phyloP scores from a whole-genome alignment of 768 basidiomycete species.

The Podaxis sp. region DNA sequence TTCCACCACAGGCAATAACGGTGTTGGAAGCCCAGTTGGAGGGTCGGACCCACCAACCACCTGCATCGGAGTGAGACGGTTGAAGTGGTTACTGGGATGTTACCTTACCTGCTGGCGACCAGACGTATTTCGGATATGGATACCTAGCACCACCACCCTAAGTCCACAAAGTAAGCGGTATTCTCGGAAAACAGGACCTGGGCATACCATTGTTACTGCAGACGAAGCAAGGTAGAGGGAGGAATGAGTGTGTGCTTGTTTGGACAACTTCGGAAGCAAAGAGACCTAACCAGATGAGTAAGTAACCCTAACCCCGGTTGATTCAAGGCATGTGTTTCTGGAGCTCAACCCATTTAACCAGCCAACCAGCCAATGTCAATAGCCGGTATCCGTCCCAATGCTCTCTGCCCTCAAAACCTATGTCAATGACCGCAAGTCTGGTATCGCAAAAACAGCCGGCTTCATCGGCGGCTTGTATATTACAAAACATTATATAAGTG shows the following conservation, averaged over 20 bases:
- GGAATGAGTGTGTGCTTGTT: background rate
- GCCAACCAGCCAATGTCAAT: constrained; percentile 2
- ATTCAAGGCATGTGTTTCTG: background rate
- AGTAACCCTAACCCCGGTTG: background rate
- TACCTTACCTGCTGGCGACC: constrained; percentile 79
- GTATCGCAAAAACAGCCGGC: constrained; percentile 44
- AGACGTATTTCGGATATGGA: constrained; percentile 92
- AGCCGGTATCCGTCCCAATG: constrained; percentile 2
- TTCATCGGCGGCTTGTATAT: constrained; percentile 61
- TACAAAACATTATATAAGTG: constrained; percentile 52
- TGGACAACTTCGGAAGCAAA: background rate
- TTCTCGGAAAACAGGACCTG: background rate
- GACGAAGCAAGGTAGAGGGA: background rate
- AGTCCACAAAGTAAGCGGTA: background rate
- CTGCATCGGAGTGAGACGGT: constrained; percentile 35
- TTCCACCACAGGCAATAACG: constrained; percentile 63
- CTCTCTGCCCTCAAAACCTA: constrained; percentile 24
- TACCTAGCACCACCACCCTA: constrained; percentile 84
- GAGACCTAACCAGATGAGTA: background rate
- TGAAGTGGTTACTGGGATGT: background rate
- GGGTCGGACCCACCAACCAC: constrained; percentile 95
- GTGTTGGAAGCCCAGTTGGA: constrained; percentile 89
- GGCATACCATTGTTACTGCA: constrained; percentile 16
- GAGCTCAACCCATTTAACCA: background rate
- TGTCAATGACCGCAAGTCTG: constrained; percentile 42